Percentiles rank a stretch among this genome's conserved stretches.
phyloP scores from a whole-genome alignment of 148 eudicot genomes.

The Chenopodium formosanum region DNA sequence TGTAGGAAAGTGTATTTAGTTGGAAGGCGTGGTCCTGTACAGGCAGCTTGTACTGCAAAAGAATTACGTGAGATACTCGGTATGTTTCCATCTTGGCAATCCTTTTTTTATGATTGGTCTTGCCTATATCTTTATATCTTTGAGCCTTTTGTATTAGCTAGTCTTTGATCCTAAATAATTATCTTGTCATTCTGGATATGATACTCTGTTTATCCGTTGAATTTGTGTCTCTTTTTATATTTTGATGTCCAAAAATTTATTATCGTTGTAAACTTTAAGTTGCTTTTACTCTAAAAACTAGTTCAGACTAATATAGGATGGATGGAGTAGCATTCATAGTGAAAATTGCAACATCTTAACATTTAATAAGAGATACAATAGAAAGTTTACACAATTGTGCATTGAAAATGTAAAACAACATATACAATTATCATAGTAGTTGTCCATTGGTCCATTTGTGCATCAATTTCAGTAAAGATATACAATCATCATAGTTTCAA shows the following conservation, averaged over 20 bases:
- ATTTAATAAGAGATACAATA: too few species aligned
- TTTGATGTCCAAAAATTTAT: not conserved
- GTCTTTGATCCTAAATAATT: not conserved
- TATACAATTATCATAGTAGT: not conserved
- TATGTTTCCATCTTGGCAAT: conserved; percentile 22
- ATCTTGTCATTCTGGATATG: not conserved
- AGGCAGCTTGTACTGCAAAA: conserved; percentile 98
- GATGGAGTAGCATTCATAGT: too few species aligned
- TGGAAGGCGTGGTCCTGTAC: conserved; percentile 99
- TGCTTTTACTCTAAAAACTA: too few species aligned
- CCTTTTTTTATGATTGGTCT: not conserved
- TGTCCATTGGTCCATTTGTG: not conserved
- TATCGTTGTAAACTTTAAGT: too few species aligned
- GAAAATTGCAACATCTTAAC: too few species aligned
- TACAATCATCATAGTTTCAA: too few species aligned
- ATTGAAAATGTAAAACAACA: too few species aligned
- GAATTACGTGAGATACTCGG: conserved; percentile 95
- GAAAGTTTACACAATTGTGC: too few species aligned
- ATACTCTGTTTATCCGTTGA: not conserved
- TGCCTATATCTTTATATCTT: not conserved
- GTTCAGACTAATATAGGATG: too few species aligned
- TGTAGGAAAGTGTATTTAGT: conserved; percentile 86
- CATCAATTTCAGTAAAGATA: too few species aligned
- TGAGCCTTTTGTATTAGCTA: not conserved
- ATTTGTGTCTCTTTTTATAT: not conserved